Evolutionary conservation across 2,329 filamentous ascomycete genomes (phyloP).

Genomic region (Penicillium capsulatum): DNA sequence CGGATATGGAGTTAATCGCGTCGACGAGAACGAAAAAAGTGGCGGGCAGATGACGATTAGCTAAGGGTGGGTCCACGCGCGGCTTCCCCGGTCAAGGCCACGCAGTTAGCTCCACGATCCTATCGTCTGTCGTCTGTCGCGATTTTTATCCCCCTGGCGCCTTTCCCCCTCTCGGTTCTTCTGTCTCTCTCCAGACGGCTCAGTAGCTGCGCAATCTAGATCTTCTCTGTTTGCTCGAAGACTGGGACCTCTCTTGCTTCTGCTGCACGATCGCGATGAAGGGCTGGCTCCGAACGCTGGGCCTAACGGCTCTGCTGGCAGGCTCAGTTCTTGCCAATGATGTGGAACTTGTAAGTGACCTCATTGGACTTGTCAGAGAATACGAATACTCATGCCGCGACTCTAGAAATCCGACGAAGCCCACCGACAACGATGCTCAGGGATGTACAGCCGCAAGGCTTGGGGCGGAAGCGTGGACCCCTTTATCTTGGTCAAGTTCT

Average conservation of each 20-base stretch:
- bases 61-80: slow-evolving; percentile 25
- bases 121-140: slow-evolving; percentile 1
- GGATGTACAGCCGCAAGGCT: slow-evolving; percentile 87
- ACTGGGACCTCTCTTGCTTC: slow-evolving; percentile 25
- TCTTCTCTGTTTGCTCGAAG: slow-evolving; percentile 18
- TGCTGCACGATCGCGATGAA: slow-evolving; percentile 35
- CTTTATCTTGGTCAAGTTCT: slow-evolving; percentile 80
- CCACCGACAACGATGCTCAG: slow-evolving; percentile 77
- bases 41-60: slow-evolving; percentile 23
- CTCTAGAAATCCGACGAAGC: slow-evolving; percentile 68
- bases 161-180: slow-evolving; percentile 1
- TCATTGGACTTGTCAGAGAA: slow-evolving; percentile 1
- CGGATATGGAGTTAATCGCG: not conserved
- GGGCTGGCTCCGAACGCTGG: slow-evolving; percentile 37
- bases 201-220: slow-evolving; percentile 12
- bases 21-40: slow-evolving; percentile 10
- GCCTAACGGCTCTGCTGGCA: slow-evolving; percentile 37
- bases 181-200: not conserved
- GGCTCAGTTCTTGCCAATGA: slow-evolving; percentile 43
- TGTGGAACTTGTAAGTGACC: slow-evolving; percentile 40
- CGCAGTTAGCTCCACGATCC: slow-evolving; percentile 11
- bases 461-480: slow-evolving; percentile 89
- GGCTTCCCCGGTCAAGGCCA: slow-evolving; percentile 14
- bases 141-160: not conserved
- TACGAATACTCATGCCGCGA: not conserved